A percentile compares a stretch with the other conserved stretches of the same genome.
Conservation (phyloP, 345 rosid genomes). For the Lumnitzera racemosa region DNA sequence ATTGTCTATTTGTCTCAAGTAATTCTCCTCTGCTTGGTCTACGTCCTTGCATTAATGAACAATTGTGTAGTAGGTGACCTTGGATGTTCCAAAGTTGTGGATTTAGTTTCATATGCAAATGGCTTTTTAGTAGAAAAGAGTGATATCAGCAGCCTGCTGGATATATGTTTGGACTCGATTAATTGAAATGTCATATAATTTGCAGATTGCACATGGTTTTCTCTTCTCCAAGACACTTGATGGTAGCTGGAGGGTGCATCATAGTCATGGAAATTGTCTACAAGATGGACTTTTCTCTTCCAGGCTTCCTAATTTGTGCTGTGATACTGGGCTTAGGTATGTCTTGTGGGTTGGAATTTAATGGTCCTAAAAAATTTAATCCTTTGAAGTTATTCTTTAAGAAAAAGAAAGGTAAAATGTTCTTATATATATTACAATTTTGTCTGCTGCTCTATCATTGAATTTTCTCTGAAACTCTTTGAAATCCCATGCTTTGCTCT, state of each 20-base stretch:
- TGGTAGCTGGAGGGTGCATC: constrained; percentile 86
- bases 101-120: too few species aligned
- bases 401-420: too few species aligned
- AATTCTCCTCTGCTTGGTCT: too few species aligned
- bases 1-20: too few species aligned
- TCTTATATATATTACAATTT: neutral
- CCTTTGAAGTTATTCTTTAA: neutral
- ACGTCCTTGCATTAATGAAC: too few species aligned
- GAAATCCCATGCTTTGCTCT: too few species aligned
- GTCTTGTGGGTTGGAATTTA: neutral
- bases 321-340: constrained; percentile 74
- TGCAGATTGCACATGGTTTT: constrained; percentile 94
- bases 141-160: too few species aligned
- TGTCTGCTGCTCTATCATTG: neutral
- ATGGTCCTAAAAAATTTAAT: constrained; percentile 3
- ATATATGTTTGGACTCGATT: too few species aligned
- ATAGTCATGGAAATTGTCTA: constrained; percentile 69
- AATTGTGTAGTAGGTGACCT: too few species aligned
- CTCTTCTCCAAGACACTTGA: constrained; percentile 93
- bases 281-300: constrained; percentile 78
- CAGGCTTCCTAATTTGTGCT: constrained; percentile 74
- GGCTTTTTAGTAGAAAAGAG: too few species aligned
- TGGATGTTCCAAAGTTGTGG: too few species aligned
- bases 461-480: neutral
- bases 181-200: neutral